Conservation (phyloP, 2,329 filamentous ascomycete species). For the Leptographium flavum region DNA sequence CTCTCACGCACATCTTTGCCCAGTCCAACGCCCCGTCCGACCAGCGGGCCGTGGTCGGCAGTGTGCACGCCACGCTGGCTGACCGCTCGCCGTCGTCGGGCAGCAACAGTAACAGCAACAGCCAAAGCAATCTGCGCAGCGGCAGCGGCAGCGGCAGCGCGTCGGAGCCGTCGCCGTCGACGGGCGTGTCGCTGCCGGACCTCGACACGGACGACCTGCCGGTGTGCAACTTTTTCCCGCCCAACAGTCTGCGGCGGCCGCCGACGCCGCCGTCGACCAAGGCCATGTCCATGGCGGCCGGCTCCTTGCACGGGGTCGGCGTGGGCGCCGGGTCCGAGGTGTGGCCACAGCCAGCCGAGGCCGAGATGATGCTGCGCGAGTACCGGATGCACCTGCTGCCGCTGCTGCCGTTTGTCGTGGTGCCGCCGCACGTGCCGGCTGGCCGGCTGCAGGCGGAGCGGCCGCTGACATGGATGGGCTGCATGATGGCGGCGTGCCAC, state of each 20-base stretch:
- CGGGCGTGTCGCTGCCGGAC: background rate
- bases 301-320: background rate
- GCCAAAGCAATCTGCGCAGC: too few species aligned
- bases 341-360: constrained; percentile 29
- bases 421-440: constrained; percentile 22
- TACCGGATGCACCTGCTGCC: constrained; percentile 21
- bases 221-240: background rate
- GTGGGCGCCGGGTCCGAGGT: constrained; percentile 5
- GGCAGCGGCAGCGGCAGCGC: background rate
- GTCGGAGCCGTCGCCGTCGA: background rate
- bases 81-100: constrained; percentile 6
- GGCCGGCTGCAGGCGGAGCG: constrained; percentile 21
- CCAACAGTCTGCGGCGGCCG: background rate
- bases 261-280: background rate
- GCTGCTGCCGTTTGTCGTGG: constrained; percentile 30
- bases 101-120: constrained; percentile 3
- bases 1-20: background rate
- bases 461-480: constrained; percentile 34
- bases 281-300: background rate
- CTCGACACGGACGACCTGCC: background rate
- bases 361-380: constrained; percentile 22
- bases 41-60: background rate
- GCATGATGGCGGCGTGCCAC: constrained; percentile 30
- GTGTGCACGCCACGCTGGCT: background rate
- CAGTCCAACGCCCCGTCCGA: background rate